Evolutionary conservation across 768 basidiomycete genomes (phyloP).

Genomic region (Pleurotus djamor): DNA sequence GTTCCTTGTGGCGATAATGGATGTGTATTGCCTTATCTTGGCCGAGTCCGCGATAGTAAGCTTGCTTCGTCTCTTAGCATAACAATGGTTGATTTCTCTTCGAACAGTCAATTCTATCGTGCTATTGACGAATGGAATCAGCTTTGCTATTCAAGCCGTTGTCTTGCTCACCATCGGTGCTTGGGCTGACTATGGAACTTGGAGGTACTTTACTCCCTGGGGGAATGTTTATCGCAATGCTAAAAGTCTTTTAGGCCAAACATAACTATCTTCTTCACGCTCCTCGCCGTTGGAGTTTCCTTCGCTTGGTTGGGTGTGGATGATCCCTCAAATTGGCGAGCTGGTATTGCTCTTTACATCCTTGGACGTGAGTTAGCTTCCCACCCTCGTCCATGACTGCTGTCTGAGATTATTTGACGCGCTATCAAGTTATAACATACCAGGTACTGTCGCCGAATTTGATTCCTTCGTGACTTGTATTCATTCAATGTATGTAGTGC

Average conservation of each 20-base stretch:
- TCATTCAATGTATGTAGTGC: conserved; percentile 33
- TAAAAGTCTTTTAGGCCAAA: no score
- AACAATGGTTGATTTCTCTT: neutral
- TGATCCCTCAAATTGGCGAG: conserved; percentile 60
- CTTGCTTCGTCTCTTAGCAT: conserved; percentile 6
- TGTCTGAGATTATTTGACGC: no score
- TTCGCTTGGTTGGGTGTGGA: conserved; percentile 81
- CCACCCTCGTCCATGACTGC: neutral
- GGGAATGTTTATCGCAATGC: neutral
- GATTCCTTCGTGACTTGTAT: neutral
- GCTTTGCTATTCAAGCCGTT: conserved; percentile 73
- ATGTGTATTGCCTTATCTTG: conserved; percentile 69
- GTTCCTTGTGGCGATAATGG: conserved; percentile 47
- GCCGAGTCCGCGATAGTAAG: conserved; percentile 58
- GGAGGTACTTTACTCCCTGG: conserved; percentile 45
- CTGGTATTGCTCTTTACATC: conserved; percentile 60
- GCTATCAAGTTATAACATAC: neutral
- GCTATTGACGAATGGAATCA: conserved; percentile 75
- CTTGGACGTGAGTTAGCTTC: conserved; percentile 48
- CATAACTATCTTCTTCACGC: conserved; percentile 73
- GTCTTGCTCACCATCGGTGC: conserved; percentile 66
- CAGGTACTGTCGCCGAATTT: conserved; percentile 8
- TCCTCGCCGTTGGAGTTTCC: conserved; percentile 62
- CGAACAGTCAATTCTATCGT: conserved; percentile 71
- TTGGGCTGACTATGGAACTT: conserved; percentile 81